Evolutionary conservation across 192 early-diverging fungal genomes (phyloP).

Genomic region (Anaeromyces robustus): DNA sequence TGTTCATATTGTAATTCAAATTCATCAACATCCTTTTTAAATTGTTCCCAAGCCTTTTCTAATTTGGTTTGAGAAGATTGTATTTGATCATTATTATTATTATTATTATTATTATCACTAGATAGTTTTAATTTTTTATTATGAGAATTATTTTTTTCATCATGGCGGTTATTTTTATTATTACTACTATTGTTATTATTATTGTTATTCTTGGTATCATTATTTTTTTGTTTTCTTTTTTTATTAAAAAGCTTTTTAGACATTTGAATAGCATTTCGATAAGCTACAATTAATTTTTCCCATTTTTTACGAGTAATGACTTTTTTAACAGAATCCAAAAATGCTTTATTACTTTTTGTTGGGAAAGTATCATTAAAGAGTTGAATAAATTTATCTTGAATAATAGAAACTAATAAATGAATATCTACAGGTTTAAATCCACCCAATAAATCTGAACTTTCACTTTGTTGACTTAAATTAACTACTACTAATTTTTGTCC

Average conservation of each 20-base stretch:
- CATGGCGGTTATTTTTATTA: too few relatives aligned
- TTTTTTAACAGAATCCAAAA: constrained; percentile 62
- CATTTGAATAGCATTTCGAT: constrained; percentile 65
- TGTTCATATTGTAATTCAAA: constrained; percentile 68
- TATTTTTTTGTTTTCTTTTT: neutral
- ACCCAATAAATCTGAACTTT: constrained; percentile 83
- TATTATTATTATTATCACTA: too few relatives aligned
- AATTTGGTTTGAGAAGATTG: constrained; percentile 2
- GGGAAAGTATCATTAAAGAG: constrained; percentile 81
- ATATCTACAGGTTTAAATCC: constrained; percentile 94
- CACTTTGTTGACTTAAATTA: constrained; percentile 93
- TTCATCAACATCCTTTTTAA: constrained; percentile 35
- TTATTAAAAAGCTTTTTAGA: constrained; percentile 35
- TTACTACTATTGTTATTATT: too few relatives aligned
- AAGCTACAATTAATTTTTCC: constrained; percentile 57
- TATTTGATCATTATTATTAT: too few relatives aligned
- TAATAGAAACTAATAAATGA: constrained; percentile 52
- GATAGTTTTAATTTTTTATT: constrained; percentile 11
- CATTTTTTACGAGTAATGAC: constrained; percentile 64
- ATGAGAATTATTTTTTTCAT: constrained; percentile 16
- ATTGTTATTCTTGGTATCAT: neutral
- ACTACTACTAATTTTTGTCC: constrained; percentile 67
- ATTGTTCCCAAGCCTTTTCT: constrained; percentile 52
- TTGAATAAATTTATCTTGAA: constrained; percentile 71
- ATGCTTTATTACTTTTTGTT: constrained; percentile 66